Percentiles rank a stretch among this genome's conserved stretches.
Evolutionary conservation across 495 filamentous ascomycete species (phyloP).

Genomic region (Hyaloscypha variabilis): DNA sequence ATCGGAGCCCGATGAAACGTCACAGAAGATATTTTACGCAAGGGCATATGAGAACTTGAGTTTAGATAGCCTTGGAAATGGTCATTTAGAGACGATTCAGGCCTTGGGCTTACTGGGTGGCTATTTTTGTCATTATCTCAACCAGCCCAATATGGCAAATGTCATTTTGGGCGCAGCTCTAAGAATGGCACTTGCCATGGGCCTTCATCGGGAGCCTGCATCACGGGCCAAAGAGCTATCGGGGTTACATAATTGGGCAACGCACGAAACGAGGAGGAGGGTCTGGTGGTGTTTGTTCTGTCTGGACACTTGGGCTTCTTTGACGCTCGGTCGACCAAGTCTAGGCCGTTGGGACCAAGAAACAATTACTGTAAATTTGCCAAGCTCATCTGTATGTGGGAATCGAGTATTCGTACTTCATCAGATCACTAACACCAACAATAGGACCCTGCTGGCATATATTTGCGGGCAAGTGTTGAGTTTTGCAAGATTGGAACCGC

Average conservation of each 20-base stretch:
- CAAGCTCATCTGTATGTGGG: too few species aligned
- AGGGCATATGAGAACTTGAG: conserved; percentile 65
- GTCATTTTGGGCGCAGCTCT: conserved; percentile 65
- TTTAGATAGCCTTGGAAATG: conserved; percentile 66
- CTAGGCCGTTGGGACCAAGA: conserved; percentile 70
- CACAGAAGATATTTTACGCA: conserved; percentile 68
- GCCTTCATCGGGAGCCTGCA: conserved; percentile 51
- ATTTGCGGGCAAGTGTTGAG: not conserved
- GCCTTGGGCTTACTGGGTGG: conserved; percentile 69
- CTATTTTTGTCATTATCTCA: conserved; percentile 76
- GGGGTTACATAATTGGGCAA: conserved; percentile 45
- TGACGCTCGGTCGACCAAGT: conserved; percentile 70
- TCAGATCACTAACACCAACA: too few species aligned
- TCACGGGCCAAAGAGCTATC: conserved; percentile 61
- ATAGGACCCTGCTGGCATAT: conserved; percentile 47
- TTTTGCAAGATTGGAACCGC: not conserved
- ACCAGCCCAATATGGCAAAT: conserved; percentile 73
- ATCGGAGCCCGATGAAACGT: conserved; percentile 55
- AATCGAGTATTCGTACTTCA: too few species aligned
- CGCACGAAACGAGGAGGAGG: conserved; percentile 52
- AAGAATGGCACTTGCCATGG: conserved; percentile 67
- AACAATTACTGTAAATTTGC: not conserved
- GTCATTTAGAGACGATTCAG: conserved; percentile 69
- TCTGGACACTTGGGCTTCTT: conserved; percentile 74
- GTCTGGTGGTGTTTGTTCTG: conserved; percentile 80